Evolutionary conservation across 441 rosid genomes (phyloP).

Genomic region (Raphanus hybrid): DNA sequence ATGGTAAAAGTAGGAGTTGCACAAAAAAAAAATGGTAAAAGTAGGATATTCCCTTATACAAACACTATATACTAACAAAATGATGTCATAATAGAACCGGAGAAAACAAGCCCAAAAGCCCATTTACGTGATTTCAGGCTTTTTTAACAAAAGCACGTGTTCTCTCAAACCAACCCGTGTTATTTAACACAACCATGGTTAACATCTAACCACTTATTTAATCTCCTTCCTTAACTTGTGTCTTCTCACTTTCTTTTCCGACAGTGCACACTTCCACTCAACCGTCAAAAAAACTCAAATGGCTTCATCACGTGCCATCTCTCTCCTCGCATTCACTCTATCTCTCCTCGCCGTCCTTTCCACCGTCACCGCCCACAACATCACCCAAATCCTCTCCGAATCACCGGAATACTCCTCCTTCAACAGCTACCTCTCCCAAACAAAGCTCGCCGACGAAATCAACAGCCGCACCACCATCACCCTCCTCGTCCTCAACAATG

Average conservation of each 20-base stretch:
- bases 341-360: conserved; percentile 36
- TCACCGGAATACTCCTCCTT: conserved; percentile 74
- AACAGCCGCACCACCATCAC: conserved; percentile 82
- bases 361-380: conserved; percentile 58
- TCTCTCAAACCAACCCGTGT: conserved; percentile 27
- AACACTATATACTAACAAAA: no score
- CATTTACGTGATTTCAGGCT: conserved; percentile 15
- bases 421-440: conserved; percentile 68
- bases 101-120: conserved; percentile 16
- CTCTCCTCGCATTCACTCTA: conserved; percentile 39
- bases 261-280: conserved; percentile 13
- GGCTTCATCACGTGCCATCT: conserved; percentile 22
- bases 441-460: conserved; percentile 83
- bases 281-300: conserved; percentile 30
- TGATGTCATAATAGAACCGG: not conserved
- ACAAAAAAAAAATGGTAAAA: no score
- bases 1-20: no score
- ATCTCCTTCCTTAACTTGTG: not conserved
- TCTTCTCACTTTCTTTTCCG: conserved; percentile 21
- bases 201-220: not conserved
- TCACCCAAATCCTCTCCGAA: conserved; percentile 68
- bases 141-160: conserved; percentile 28
- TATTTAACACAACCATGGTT: conserved; percentile 1
- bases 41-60: no score
- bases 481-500: conserved; percentile 71